These are phyloP conservation scores for Draba incana DNA, from an alignment of 345 rosid genomes.

Conservation along the genomic window DNA sequence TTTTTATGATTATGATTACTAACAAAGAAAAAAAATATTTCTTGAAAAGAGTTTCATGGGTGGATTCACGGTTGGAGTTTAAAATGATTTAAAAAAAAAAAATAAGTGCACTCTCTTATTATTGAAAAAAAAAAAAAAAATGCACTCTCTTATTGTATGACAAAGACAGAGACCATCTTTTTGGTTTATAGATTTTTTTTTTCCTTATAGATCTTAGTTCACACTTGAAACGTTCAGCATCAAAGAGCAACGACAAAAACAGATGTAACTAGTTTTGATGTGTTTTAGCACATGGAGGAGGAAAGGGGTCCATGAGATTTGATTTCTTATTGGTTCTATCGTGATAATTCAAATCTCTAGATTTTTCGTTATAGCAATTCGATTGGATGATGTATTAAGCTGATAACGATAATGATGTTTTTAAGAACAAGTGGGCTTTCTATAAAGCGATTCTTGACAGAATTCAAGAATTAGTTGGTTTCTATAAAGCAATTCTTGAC, in stretches of 20 bases:
- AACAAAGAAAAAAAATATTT: neutral
- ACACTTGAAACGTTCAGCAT: slow-evolving; percentile 32
- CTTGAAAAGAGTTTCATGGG: slow-evolving; percentile 34
- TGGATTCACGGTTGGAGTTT: slow-evolving; percentile 42
- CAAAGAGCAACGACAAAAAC: slow-evolving; percentile 30
- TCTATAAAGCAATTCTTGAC: neutral
- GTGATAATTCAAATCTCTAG: neutral
- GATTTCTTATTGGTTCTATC: slow-evolving; percentile 27
- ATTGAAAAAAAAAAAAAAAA: neutral
- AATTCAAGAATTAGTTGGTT: neutral
- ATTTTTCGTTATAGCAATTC: slow-evolving; percentile 13
- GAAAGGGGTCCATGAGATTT: slow-evolving; percentile 31
- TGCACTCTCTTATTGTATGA: slow-evolving; percentile 16
- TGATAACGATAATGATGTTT: neutral
- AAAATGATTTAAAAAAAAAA: too few species aligned
- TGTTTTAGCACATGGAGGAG: slow-evolving; percentile 37
- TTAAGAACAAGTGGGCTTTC: neutral
- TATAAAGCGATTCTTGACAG: neutral
- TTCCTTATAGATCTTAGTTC: slow-evolving; percentile 33
- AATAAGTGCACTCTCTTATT: neutral
- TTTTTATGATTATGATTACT: neutral
- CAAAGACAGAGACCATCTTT: slow-evolving; percentile 36
- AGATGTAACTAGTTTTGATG: slow-evolving; percentile 31
- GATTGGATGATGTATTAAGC: neutral
- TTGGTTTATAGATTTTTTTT: neutral